A percentile compares a stretch with the other conserved stretches of the same genome.
These are phyloP conservation scores for Wickerhamomyces hampshirensis DNA, from an alignment of 805 yeast species.

Conservation along the genomic window DNA sequence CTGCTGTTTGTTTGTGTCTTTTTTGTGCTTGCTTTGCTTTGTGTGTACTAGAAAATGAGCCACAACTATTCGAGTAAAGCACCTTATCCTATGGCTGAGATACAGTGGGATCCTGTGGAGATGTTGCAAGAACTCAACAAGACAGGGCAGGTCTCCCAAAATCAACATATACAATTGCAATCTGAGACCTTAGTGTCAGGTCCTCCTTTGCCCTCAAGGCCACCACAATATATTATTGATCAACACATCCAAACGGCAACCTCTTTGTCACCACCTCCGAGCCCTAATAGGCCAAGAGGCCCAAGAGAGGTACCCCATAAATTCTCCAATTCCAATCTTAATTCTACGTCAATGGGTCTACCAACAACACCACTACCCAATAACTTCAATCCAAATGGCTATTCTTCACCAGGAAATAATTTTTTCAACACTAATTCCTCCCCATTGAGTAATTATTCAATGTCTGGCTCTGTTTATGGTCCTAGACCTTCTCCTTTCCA, in stretches of 20 bases:
- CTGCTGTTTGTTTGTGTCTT: background rate
- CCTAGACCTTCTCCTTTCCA: constrained; percentile 13
- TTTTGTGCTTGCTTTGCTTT: too few relatives aligned
- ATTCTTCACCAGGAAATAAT: background rate
- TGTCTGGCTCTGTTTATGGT: constrained; percentile 2
- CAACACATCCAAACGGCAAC: constrained; percentile 7
- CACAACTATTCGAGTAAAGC: constrained; percentile 2
- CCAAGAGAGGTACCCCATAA: constrained; percentile 20
- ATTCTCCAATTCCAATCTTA: constrained; percentile 13
- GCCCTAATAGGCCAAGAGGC: constrained; percentile 16
- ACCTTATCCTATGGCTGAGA: constrained; percentile 13
- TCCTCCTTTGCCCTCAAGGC: constrained; percentile 21
- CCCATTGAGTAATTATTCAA: background rate
- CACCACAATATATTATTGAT: constrained; percentile 19
- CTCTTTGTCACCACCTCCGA: constrained; percentile 2
- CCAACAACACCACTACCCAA: too few relatives aligned
- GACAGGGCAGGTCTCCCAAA: constrained; percentile 7
- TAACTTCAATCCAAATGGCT: too few relatives aligned
- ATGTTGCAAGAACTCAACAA: constrained; percentile 16
- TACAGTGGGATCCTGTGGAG: constrained; percentile 18
- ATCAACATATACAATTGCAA: too few relatives aligned
- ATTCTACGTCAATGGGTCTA: too few relatives aligned
- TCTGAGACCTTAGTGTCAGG: too few relatives aligned
- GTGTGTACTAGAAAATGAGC: constrained; percentile 10
- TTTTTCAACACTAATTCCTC: background rate